Evolutionary conservation across 2,329 filamentous ascomycete species (phyloP).

Genomic region (Stagonosporopsis vannaccii): DNA sequence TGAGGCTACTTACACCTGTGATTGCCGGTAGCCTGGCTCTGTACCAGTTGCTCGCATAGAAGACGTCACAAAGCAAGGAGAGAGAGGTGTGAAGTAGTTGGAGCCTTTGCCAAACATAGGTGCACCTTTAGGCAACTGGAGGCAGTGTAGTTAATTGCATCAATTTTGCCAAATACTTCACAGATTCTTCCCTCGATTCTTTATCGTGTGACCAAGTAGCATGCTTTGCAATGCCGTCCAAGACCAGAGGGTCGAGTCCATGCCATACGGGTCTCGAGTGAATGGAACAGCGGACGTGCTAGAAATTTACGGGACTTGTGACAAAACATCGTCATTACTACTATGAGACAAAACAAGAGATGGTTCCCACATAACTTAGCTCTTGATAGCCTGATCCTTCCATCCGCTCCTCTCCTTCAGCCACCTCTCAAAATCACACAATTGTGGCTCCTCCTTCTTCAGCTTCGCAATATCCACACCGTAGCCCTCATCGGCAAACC

Average conservation of each 20-base stretch:
- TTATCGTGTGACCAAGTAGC: too few species aligned
- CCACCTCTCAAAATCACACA: constrained; percentile 59
- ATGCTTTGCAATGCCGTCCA: too few species aligned
- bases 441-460: constrained; percentile 53
- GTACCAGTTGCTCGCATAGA: constrained; percentile 35
- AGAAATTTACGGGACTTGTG: background rate
- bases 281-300: background rate
- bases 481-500: constrained; percentile 60
- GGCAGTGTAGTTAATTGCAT: background rate
- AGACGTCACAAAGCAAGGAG: background rate
- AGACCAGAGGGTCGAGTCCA: too few species aligned
- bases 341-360: background rate
- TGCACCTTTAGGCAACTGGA: background rate
- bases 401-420: constrained; percentile 57
- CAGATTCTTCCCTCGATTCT: too few species aligned
- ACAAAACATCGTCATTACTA: background rate
- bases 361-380: constrained; percentile 1
- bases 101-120: background rate
- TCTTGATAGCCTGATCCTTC: constrained; percentile 30
- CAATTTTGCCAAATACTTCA: background rate
- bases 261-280: too few species aligned
- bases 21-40: constrained; percentile 45
- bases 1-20: constrained; percentile 46
- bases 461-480: constrained; percentile 54
- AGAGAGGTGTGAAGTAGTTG: background rate